Base-by-base conservation (phyloP, 257 asterid genomes). In the Jasminum sambac region DNA sequence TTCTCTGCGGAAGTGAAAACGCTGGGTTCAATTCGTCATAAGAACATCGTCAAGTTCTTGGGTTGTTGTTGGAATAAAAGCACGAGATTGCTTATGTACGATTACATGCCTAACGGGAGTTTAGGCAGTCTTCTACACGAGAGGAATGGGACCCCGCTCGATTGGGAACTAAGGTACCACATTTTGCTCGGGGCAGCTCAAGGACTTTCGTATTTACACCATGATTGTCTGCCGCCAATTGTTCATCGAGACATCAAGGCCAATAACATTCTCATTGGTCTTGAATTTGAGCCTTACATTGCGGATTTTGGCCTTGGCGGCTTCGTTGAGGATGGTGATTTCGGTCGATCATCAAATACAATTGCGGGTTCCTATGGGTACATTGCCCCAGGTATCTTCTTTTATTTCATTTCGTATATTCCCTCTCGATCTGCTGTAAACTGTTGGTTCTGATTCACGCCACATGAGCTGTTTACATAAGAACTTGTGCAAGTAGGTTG, bases 241-340 rank as follows among this genome's bases (percentile, higher is more conserved):
- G 87, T 87, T 46, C 97, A 89, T 44, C 72, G 97, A 71, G 97
- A 91, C 77, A 89, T 89, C 80, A 91, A 91, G 87, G 96, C 95
- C 43, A 89, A 86, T 34, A 91, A 91, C 84, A 91, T 91, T 43
- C 86, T 91, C 36, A 85, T 91, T 9, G 97, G 91, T 16, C 92
- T 83, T 26, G 89, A 89, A 64, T 91, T 87, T 23, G 91, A 91
- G 93, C 88, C 98, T 2, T 91, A 91, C 5, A 91, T 91, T 50
- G 96, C 96, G 11, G 96, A 91, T 80, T 89, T 91, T 23, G 98
- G 98, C 13, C 81, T 91, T 19, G 96, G 94, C 8, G 89, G 89
- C 64, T 92, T 89, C 7, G 91, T 84, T 0, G 81, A 82, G 44
- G 90, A 81, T 61, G 89, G 87, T 5, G 91, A 87, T 73, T 91